Evolutionary conservation across 495 filamentous ascomycete genomes (phyloP).

Genomic region (Letharia lupina): DNA sequence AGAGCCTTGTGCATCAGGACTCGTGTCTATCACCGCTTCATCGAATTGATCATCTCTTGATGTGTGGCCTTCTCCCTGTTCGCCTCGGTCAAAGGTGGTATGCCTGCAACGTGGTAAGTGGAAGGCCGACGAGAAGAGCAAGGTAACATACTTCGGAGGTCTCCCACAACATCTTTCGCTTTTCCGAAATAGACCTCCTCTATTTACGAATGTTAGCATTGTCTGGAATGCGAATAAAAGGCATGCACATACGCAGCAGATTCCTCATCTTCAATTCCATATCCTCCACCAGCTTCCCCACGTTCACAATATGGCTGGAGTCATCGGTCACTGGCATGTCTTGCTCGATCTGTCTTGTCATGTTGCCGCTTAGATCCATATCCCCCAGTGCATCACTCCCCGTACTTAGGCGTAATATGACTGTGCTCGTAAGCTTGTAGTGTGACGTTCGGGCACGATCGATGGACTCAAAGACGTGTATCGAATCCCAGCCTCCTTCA

Average conservation of each 20-base stretch:
- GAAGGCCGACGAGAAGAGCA: conserved; percentile 1
- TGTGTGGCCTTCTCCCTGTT: conserved; percentile 81
- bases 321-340: conserved; percentile 86
- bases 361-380: conserved; percentile 92
- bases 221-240: not conserved
- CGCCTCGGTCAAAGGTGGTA: conserved; percentile 73
- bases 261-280: conserved; percentile 99
- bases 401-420: conserved; percentile 80
- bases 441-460: conserved; percentile 84
- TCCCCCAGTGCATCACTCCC: conserved; percentile 65
- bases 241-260: conserved; percentile 56
- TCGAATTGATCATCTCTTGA: conserved; percentile 67
- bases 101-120: conserved; percentile 36
- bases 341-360: conserved; percentile 91
- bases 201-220: conserved; percentile 27
- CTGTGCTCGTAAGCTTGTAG: conserved; percentile 96
- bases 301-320: conserved; percentile 89
- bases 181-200: conserved; percentile 99
- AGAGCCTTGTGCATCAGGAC: not conserved
- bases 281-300: conserved; percentile 92
- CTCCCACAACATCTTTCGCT: conserved; percentile 97
- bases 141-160: conserved; percentile 66
- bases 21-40: conserved; percentile 21
- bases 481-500: conserved; percentile 90
- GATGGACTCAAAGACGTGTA: conserved; percentile 95